Evolutionary conservation across 139 green algal species (phyloP).

Genomic region (Auxenochlorella protothecoides): DNA sequence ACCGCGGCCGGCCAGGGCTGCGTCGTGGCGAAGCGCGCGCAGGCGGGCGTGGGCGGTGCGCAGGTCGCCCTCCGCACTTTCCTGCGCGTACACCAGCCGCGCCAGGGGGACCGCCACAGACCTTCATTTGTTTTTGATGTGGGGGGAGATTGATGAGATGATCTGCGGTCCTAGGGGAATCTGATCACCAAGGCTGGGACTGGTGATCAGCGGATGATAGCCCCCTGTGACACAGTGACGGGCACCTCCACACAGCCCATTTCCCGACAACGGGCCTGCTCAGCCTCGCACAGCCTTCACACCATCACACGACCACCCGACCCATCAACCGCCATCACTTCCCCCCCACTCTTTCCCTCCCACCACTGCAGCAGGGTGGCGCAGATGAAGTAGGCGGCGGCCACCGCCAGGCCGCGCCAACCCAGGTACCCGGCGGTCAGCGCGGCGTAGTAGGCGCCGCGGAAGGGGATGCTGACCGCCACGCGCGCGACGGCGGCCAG

Average conservation of each 20-base stretch:
- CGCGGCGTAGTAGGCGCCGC: slow-evolving; percentile 17
- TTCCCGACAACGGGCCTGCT: too few relatives aligned
- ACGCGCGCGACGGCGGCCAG: slow-evolving; percentile 8
- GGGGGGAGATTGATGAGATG: too few relatives aligned
- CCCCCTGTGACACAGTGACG: too few relatives aligned
- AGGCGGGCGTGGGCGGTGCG: slow-evolving; percentile 28
- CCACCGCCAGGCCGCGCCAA: slow-evolving; percentile 16
- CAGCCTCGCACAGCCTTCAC: too few relatives aligned
- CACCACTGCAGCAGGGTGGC: slow-evolving; percentile 26
- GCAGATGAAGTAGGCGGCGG: slow-evolving; percentile 35
- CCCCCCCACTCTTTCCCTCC: not conserved
- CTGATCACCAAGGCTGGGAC: too few relatives aligned
- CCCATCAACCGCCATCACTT: too few relatives aligned
- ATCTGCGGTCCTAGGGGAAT: too few relatives aligned
- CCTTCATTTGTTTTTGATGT: too few relatives aligned
- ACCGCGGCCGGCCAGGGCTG: slow-evolving; percentile 4
- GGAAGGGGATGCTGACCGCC: slow-evolving; percentile 28
- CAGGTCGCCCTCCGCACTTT: slow-evolving; percentile 41
- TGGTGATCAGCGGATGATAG: too few relatives aligned
- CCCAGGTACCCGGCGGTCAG: slow-evolving; percentile 28
- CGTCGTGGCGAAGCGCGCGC: not conserved
- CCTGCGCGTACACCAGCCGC: slow-evolving; percentile 31
- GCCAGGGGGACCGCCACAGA: slow-evolving; percentile 35
- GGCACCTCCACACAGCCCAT: too few relatives aligned
- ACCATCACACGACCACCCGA: too few relatives aligned